Evolutionary conservation across 495 filamentous ascomycete genomes (phyloP).

Genomic region (Cercophora samala): DNA sequence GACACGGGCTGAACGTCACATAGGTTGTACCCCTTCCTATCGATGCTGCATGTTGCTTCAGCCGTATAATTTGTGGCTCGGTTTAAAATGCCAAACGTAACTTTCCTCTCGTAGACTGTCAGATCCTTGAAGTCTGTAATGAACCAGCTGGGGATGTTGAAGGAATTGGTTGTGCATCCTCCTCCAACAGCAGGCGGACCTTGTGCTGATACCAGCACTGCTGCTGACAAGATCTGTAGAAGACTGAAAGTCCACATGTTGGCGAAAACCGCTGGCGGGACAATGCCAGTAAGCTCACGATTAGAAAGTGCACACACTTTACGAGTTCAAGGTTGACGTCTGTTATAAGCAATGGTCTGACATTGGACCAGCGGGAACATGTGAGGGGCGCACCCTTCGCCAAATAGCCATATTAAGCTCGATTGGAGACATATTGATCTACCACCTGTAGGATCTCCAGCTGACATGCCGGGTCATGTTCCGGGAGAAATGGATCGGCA

Average conservation of each 20-base stretch:
- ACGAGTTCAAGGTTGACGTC: no score
- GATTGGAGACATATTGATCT: constrained; percentile 7
- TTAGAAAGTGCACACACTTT: no score
- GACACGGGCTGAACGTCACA: background rate
- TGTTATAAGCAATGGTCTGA: background rate
- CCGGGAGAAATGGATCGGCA: constrained; percentile 11
- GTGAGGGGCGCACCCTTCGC: background rate
- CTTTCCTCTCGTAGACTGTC: constrained; percentile 5
- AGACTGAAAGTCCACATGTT: constrained; percentile 9
- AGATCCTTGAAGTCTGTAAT: constrained; percentile 19
- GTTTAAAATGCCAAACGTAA: constrained; percentile 29
- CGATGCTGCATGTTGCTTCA: constrained; percentile 15
- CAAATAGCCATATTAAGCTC: constrained; percentile 11
- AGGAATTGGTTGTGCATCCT: constrained; percentile 27
- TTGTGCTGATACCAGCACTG: constrained; percentile 17
- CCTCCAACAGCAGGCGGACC: background rate
- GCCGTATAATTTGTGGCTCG: constrained; percentile 31
- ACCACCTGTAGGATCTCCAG: background rate
- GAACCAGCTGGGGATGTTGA: constrained; percentile 28
- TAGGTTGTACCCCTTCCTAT: constrained; percentile 12
- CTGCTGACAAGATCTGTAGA: constrained; percentile 6
- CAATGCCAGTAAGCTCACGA: background rate
- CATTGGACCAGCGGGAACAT: background rate
- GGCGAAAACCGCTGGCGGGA: background rate
- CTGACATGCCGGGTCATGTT: constrained; percentile 6